Base-by-base conservation (phyloP, 768 basidiomycete genomes). In the Phlegmacium glaucopus region DNA sequence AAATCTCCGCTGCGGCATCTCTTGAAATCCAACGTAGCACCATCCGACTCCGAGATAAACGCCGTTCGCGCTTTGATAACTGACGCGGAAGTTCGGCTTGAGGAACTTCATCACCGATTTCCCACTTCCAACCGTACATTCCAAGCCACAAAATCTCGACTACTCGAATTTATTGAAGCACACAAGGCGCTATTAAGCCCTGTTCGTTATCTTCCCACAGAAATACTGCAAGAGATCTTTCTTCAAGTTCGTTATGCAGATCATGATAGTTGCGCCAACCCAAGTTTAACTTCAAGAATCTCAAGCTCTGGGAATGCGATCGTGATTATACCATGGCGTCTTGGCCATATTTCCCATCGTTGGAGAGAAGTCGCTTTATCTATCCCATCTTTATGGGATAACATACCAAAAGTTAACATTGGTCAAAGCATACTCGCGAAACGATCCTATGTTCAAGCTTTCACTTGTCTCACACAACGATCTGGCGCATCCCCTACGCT, bases 151-250 rank as follows among this genome's bases (percentile, higher is more conserved):
- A 5, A 22, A 5, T 22, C 22, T 22, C 22, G 22, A 22, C 22
- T 22, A 22, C 22, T 22, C 22, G 22, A 22, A 22, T 51, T 47
- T 41, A 42, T 43, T 9, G 17, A 18, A 27, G 9, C 36, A 10
- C 50, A 51, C n/a, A 38, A 45, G 7, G 40, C 40, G 1, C 36
- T 51, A 25, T 17, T 51, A 26, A 41, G 42, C 28, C 43, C 42
- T 9, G 29, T 53, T 4, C 47, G 51, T 25, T 40, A 22, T n/a
- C 43, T 53, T 22, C 51, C 51, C 12, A 40, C 48, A 9, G 51
- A 53, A 27, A 42, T 53, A 4, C 48, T 53, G 8, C 51, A 53
- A 27, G 47, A 49, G 27, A 49, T 53, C 25, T 53, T 53, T 32
- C 30, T 53, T 11, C n/a, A n/a, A n/a, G n/a, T n/a, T n/a, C 32